Conservation (phyloP, 257 asterid genomes). For the Forsythia suspensa region DNA sequence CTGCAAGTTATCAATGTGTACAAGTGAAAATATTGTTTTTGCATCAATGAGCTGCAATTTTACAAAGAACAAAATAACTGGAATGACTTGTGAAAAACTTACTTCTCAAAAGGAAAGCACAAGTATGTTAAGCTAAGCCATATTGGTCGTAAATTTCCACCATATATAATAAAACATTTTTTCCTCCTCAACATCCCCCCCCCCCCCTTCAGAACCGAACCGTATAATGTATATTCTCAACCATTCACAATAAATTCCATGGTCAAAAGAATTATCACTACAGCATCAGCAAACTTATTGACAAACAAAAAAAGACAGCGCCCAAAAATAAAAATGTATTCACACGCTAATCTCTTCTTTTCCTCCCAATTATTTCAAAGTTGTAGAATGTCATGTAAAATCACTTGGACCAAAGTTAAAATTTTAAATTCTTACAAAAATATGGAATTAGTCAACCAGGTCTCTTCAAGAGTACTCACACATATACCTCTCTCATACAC, state of each 20-base stretch:
- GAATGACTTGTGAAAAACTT: not conserved
- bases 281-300: not conserved
- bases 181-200: not conserved
- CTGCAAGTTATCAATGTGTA: not conserved
- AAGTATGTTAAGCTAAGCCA: not conserved
- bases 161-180: not conserved
- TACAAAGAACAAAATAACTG: not conserved
- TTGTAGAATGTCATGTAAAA: not conserved
- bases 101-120: not conserved
- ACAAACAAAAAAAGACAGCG: not conserved
- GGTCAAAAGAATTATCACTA: not conserved
- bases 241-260: not conserved
- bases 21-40: not conserved
- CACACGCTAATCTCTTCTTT: no score
- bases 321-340: not conserved
- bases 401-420: not conserved
- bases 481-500: not conserved
- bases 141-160: not conserved
- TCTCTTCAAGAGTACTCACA: not conserved
- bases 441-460: not conserved
- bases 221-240: not conserved
- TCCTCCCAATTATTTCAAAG: not conserved
- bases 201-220: not conserved
- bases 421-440: not conserved
- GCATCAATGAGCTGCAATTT: not conserved